Conservation (phyloP, 306 rosid genomes). For the Medicago arabica region DNA sequence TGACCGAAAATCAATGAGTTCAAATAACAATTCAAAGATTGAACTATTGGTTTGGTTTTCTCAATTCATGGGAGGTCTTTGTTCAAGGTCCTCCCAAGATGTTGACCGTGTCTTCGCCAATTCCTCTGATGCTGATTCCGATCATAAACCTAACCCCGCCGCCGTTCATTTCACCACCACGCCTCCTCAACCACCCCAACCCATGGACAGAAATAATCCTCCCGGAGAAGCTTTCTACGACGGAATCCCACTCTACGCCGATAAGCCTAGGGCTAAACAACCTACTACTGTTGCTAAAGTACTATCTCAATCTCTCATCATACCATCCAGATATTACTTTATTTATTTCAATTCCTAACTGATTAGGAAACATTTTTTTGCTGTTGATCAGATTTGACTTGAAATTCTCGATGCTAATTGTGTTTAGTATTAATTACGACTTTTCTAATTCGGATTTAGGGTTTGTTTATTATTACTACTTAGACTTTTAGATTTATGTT, state of each 20-base stretch:
- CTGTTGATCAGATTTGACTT: neutral
- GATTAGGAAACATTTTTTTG: too few species aligned
- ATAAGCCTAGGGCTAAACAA: too few species aligned
- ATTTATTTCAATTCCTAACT: too few species aligned
- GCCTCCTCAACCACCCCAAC: conserved; percentile 32
- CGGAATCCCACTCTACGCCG: conserved; percentile 68
- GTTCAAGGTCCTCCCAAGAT: conserved; percentile 51
- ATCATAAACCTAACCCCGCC: neutral
- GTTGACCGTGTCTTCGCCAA: conserved; percentile 36
- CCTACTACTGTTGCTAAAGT: too few species aligned
- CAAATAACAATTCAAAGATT: conserved; percentile 24
- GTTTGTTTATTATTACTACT: neutral
- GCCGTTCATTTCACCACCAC: too few species aligned
- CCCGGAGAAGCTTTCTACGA: conserved; percentile 65
- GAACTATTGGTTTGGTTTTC: conserved; percentile 41
- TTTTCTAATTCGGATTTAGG: conserved; percentile 18
- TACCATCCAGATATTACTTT: too few species aligned
- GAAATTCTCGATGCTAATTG: too few species aligned
- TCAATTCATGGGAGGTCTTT: conserved; percentile 62
- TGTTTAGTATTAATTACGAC: conserved; percentile 7
- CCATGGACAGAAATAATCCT: conserved; percentile 45
- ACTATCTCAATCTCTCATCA: too few species aligned
- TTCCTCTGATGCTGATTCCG: conserved; percentile 19
- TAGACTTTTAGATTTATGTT: neutral
- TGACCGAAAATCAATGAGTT: neutral